Evolutionary conservation across 1,284 basidiomycete genomes (phyloP).

Genomic region (Boletus sp.): DNA sequence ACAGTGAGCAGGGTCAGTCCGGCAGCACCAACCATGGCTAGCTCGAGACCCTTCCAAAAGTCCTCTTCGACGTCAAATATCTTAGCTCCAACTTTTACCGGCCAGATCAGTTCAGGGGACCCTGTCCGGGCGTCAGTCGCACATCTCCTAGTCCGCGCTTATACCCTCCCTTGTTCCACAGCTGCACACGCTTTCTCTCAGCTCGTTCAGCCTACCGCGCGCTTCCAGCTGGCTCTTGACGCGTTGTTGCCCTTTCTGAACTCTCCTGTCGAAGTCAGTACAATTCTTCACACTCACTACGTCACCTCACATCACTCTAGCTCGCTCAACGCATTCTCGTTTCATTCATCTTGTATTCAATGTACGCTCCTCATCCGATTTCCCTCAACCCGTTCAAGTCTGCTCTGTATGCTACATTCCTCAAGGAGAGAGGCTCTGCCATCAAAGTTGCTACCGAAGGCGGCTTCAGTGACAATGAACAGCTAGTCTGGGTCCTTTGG

Average conservation of each 20-base stretch:
- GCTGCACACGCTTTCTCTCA: conserved; percentile 72
- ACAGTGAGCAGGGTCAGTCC: conserved; percentile 39
- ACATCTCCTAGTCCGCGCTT: conserved; percentile 65
- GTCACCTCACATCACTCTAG: conserved; percentile 40
- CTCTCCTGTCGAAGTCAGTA: conserved; percentile 54
- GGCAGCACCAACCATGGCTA: conserved; percentile 29
- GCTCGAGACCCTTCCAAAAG: conserved; percentile 39
- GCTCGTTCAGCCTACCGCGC: conserved; percentile 68
- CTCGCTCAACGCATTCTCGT: conserved; percentile 72
- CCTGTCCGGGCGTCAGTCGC: conserved; percentile 54
- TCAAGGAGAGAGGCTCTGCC: conserved; percentile 65
- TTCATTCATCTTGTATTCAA: conserved; percentile 73
- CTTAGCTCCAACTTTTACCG: conserved; percentile 33
- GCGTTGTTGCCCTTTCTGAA: conserved; percentile 72
- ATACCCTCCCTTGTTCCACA: conserved; percentile 70
- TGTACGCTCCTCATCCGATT: conserved; percentile 77
- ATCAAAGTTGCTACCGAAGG: conserved; percentile 52
- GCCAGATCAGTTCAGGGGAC: conserved; percentile 42
- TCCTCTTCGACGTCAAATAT: conserved; percentile 27
- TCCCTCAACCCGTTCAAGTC: conserved; percentile 77
- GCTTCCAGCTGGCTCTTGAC: conserved; percentile 79
- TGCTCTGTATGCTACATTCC: conserved; percentile 63
- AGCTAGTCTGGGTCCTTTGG: conserved; percentile 81
- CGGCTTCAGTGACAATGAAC: conserved; percentile 65
- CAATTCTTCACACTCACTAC: conserved; percentile 21